A percentile compares a stretch with the other conserved stretches of the same genome.
Evolutionary conservation across 352 stramenopile genomes (phyloP).

Genomic region (Phytophthora europaea): DNA sequence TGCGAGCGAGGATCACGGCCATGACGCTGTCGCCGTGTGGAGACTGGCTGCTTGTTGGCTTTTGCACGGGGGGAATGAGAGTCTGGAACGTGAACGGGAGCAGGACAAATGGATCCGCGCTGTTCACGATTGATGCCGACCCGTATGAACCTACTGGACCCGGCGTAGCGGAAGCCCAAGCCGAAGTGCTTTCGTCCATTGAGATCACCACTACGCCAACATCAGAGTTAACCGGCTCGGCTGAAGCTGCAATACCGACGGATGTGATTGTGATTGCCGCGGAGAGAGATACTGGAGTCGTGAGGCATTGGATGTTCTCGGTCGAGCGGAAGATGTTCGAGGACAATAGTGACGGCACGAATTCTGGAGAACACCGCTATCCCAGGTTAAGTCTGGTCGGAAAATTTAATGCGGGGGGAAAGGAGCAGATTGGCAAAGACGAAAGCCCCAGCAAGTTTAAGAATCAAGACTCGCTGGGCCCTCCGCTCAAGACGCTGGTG

Average conservation of each 20-base stretch:
- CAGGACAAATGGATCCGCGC: conserved; percentile 14
- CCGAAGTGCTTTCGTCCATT: conserved; percentile 22
- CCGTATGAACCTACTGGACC: conserved; percentile 27
- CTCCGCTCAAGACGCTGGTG: conserved; percentile 26
- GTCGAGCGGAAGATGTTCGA: conserved; percentile 19
- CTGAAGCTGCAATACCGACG: not conserved
- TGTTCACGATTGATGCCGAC: conserved; percentile 35
- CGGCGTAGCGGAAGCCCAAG: conserved; percentile 3
- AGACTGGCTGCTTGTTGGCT: conserved; percentile 68
- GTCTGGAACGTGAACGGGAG: conserved; percentile 63
- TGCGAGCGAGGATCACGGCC: conserved; percentile 45
- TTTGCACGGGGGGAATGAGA: conserved; percentile 49
- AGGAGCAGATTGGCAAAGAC: conserved; percentile 25
- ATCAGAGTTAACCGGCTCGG: not conserved
- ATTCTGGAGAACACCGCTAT: conserved; percentile 20
- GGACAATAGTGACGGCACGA: not conserved
- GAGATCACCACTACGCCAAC: conserved; percentile 15
- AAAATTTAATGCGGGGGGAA: conserved; percentile 28
- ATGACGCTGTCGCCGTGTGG: conserved; percentile 47
- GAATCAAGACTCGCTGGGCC: conserved; percentile 28
- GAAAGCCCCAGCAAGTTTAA: conserved; percentile 14
- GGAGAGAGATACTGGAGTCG: conserved; percentile 38
- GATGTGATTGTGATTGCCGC: conserved; percentile 47
- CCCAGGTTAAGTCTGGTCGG: conserved; percentile 45
- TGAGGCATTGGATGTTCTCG: conserved; percentile 56